Evolutionary conservation across 768 basidiomycete species (phyloP), one percentile per base, ranked within the genome.

Genomic region (Tulasnella sp.): DNA sequence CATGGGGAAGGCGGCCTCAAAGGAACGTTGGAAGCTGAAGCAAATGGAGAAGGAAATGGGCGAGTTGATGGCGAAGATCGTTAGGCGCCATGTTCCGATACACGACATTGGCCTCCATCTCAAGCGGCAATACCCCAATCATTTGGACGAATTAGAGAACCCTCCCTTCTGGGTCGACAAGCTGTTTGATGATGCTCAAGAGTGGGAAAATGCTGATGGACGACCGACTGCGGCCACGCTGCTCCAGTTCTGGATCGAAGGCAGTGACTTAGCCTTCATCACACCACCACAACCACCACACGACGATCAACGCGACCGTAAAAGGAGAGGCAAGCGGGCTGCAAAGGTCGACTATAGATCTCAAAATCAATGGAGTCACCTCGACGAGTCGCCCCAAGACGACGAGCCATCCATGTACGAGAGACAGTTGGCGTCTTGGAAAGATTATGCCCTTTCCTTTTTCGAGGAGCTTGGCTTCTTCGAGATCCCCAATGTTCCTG

Each of bases 201-300:
- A 70, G 69, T 21, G 74, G 1, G 63, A 52, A 19, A 58, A 51
- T 10, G 71, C 71, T 26, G 65, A 63, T 56, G 19, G 9, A 17
- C 29, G 45, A 21, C 54, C 29, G 19, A 65, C 32, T 24, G 61
- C 42, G 30, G 50, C 29, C 19, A 32, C 52, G 2, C 34, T 29
- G 7, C 82, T 82, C 63, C 74, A 73, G 0, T 81, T 78, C 45
- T 85, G 83, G 84, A 70, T 68, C 54, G 64, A 68, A 4, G 73
- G 72, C 3, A 58, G 65, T 0, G 83, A 85, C 64, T 56, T 84
- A 2, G 70, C 68, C 1, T 84, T 82, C 24, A 17, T 62, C 38
- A 44, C 3, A 19, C 54, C 55, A 19, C 42, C 42, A 45, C 23
- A 38, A 17, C 13, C 45, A 15, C 5, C 9, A 56, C 47, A 7